These are phyloP conservation scores for Colletotrichum sp. DNA, from an alignment of 2,329 filamentous ascomycete species.

Conservation along the genomic window DNA sequence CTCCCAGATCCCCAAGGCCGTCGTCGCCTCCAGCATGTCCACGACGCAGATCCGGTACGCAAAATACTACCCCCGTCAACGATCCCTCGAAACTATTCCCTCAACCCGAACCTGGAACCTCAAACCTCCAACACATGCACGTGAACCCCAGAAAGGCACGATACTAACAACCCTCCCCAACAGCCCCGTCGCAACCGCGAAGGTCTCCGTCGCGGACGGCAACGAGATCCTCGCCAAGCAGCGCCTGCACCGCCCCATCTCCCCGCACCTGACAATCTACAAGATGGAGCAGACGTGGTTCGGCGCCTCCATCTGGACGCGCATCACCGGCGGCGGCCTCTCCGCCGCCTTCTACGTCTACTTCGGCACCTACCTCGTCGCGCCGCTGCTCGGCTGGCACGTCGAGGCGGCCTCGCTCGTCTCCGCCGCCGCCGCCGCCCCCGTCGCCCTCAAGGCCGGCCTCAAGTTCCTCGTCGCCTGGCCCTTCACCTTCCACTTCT, in stretches of 20 bases:
- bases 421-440: constrained; percentile 63
- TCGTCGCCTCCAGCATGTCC: constrained; percentile 45
- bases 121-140: background rate
- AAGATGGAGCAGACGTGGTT: constrained; percentile 86
- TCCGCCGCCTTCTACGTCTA: constrained; percentile 81
- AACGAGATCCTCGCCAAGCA: constrained; percentile 77
- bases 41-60: constrained; percentile 54
- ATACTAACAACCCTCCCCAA: constrained; percentile 22
- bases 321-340: constrained; percentile 80
- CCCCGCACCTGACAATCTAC: constrained; percentile 89
- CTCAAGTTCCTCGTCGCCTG: constrained; percentile 62
- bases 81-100: background rate
- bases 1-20: constrained; percentile 52
- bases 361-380: constrained; percentile 79
- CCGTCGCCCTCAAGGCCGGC: constrained; percentile 62
- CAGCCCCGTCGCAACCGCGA: constrained; percentile 61
- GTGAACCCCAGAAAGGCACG: background rate
- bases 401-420: constrained; percentile 65
- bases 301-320: constrained; percentile 74
- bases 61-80: background rate
- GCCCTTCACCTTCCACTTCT: constrained; percentile 63
- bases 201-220: constrained; percentile 58
- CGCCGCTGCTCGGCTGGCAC: constrained; percentile 74
- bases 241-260: constrained; percentile 80
- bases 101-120: background rate